Evolutionary conservation across 257 asterid species (phyloP).

Genomic region (Haberlea rhodopensis): DNA sequence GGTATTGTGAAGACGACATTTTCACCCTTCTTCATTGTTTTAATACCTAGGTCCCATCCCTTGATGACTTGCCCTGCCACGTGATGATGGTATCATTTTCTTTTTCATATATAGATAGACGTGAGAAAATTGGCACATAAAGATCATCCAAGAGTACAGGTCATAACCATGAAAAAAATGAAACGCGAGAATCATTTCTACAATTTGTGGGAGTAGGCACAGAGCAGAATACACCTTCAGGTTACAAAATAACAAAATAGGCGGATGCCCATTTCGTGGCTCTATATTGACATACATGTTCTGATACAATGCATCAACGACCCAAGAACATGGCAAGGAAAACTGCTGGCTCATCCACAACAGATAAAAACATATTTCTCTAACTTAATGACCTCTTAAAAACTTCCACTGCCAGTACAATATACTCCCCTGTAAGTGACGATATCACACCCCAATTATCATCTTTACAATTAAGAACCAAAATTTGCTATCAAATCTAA

Average conservation of each 20-base stretch:
- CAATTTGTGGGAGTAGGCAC: not conserved
- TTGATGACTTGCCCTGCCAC: slow-evolving; percentile 68
- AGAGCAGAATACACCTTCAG: not conserved
- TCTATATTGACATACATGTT: not conserved
- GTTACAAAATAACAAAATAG: no score
- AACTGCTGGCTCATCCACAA: not conserved
- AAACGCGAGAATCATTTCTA: not conserved
- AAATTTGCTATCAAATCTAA: no score
- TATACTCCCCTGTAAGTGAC: no score
- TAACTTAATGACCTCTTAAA: no score
- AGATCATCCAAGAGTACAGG: not conserved
- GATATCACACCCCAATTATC: not conserved
- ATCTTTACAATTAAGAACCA: no score
- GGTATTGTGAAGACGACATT: slow-evolving; percentile 70
- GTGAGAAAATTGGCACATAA: not conserved
- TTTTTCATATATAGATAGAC: no score
- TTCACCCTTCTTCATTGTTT: slow-evolving; percentile 78
- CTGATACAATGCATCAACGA: no score
- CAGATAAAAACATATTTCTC: not conserved
- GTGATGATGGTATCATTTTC: not conserved
- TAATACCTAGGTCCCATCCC: slow-evolving; percentile 79
- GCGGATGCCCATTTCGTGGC: not conserved
- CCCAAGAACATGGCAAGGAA: no score
- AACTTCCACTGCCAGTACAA: not conserved
- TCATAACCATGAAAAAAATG: not conserved